Conservation (phyloP, 2,329 filamentous ascomycete species). For the Cladosporium sp. region DNA sequence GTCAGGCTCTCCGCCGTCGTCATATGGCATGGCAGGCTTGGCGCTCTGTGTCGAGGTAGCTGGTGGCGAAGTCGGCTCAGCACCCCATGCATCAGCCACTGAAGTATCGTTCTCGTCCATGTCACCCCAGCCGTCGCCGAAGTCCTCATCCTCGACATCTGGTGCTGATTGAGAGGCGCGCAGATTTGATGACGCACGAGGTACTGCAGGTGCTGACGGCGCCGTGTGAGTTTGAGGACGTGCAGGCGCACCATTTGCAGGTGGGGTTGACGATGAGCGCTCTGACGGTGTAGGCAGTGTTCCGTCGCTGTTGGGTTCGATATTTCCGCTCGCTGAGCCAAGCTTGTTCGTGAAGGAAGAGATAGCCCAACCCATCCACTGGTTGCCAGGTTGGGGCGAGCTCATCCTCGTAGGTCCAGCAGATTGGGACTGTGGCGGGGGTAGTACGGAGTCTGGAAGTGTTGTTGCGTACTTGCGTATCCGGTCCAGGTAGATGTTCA, state of each 20-base stretch:
- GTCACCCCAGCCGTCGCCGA: constrained; percentile 70
- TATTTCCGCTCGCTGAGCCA: constrained; percentile 78
- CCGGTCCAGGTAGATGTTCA: constrained; percentile 79
- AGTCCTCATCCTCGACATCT: constrained; percentile 50
- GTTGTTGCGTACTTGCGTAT: constrained; percentile 72
- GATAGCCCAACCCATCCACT: constrained; percentile 96
- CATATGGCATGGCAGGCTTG: constrained; percentile 50
- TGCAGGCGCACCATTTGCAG: constrained; percentile 30
- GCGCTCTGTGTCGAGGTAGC: constrained; percentile 22
- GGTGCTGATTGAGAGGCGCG: constrained; percentile 19
- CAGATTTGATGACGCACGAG: constrained; percentile 27
- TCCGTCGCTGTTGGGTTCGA: constrained; percentile 58
- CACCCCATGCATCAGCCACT: constrained; percentile 10
- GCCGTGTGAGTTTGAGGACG: constrained; percentile 27
- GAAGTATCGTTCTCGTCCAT: constrained; percentile 47
- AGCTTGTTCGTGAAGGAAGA: constrained; percentile 97
- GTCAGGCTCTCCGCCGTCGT: constrained; percentile 85
- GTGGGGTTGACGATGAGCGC: constrained; percentile 49
- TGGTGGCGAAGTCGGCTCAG: constrained; percentile 14
- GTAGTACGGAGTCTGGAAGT: constrained; percentile 77
- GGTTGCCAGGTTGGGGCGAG: constrained; percentile 60
- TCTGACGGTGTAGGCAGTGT: constrained; percentile 40
- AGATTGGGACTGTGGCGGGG: constrained; percentile 55
- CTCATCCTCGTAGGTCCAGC: constrained; percentile 62
- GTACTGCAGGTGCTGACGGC: constrained; percentile 26